Base-by-base conservation (phyloP, 2,329 filamentous ascomycete species). In the Aspergillus neotritici region DNA sequence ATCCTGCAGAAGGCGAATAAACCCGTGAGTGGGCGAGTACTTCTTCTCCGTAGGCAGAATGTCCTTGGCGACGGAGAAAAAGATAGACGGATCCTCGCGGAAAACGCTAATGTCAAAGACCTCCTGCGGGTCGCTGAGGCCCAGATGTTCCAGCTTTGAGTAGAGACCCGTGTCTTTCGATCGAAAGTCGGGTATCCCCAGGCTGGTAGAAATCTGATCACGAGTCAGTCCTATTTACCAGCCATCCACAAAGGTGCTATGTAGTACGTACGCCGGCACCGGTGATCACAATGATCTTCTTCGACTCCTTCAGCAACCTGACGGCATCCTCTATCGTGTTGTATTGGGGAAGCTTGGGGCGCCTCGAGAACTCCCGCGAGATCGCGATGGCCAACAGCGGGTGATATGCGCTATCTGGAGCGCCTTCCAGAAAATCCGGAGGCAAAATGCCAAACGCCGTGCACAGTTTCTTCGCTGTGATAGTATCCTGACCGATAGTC, bases 131-230 rank as follows among this genome's bases (percentile, higher is more conserved):
- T 96, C 90, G 50, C 73, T 80, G 48, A 82, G 75, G 5, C 88
- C 89, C 47, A 93, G 77, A 57, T 87, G 80, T 55, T 80, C 82
- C 40, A 97, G 75, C 61, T 89, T 84, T 35, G 88, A 84, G 69
- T 97, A 97, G 43, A 97, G 83, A 38, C 91, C 91, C 1, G 84
- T 94, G 58, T 87, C 86, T 65, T 93, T 93, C 40, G 90, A 96
- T 53, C 93, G 84, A 62, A 98, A 98, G 65, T 98, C 93, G 4
- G 93, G 93, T 47, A 98, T 97, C 48, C 93, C 93, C 14, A 98
- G 80, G 40, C 88, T 95, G 1, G 93, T 98, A 17, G 90, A 96
- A 54, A 98, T 97, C 68, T 74, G 35, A 29, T 11, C 13, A 25
- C 28, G 11, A 13, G 34, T 51, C 11, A 54, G 46, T 37, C 38